Base-by-base conservation (phyloP, 2,329 filamentous ascomycete genomes). In the Alternaria rosae region DNA sequence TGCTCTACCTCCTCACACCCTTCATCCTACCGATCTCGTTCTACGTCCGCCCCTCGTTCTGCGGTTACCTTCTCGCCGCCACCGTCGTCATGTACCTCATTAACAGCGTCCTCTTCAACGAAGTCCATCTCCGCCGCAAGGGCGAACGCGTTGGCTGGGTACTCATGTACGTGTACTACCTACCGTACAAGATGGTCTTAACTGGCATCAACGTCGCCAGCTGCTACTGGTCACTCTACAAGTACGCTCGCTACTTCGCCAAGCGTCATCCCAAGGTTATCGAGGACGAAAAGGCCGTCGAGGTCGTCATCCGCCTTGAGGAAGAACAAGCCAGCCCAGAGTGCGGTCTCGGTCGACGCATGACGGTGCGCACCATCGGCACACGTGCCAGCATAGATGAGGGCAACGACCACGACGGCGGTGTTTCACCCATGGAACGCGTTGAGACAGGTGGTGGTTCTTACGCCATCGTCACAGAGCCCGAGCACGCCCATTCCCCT, bases 31-130 rank as follows among this genome's bases (percentile, higher is more conserved):
- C 81, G 2, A 82, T 85, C 6, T 81, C 81, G 0, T 80, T 85
- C 60, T 70, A 79, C 43, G 79, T 82, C 17, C 73, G 78, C 11
- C 82, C 82, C 10, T 64, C 59, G 1, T 84, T 84, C 62, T 78
- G 75, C 38, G 77, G 74, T 8, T 79, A 78, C 45, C 66, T 84
- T 1, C 70, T 81, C 17, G 73, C 69, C 3, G 76, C 70, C n/a
- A 82, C 80, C 0, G 59, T 82, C 13, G 77, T 64, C 12, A 73
- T 85, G 70, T 84, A 85, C 60, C 68, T 81, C 45, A 38, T 82
- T 66, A 81, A 82, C 69, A 78, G 78, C 48, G 63, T 82, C 11
- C 76, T 85, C 43, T 85, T 85, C 75, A 85, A 85, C 69, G 82
- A 83, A 67, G 66, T 84, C 1, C 83, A 85, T 57, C 75, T 85